Conservation (phyloP, 2,329 filamentous ascomycete genomes). For the Bipolaris cookei region DNA sequence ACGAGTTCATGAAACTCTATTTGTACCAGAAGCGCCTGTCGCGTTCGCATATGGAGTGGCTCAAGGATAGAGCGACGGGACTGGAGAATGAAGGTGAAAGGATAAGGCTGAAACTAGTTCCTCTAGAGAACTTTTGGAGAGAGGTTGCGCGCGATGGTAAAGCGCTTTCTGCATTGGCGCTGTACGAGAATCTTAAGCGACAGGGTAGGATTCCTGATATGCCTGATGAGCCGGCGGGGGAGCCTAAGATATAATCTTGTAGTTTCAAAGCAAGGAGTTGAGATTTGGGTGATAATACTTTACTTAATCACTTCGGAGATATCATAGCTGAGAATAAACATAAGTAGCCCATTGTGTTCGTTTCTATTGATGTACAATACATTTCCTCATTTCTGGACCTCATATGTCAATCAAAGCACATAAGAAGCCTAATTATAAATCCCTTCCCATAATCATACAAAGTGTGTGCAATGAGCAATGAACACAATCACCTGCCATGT, state of each 20-base stretch:
- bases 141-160: conserved; percentile 63
- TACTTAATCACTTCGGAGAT: too few species aligned
- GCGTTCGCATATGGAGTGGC: conserved; percentile 55
- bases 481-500: neutral
- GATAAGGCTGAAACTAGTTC: conserved; percentile 64
- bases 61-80: conserved; percentile 62
- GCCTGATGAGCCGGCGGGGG: conserved; percentile 22
- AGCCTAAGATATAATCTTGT: conserved; percentile 7
- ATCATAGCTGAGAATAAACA: neutral
- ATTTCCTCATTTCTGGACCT: neutral
- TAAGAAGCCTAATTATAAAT: neutral
- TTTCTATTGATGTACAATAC: neutral
- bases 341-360: neutral
- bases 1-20: conserved; percentile 65
- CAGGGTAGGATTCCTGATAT: conserved; percentile 52
- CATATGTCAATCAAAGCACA: neutral
- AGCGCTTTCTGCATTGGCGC: conserved; percentile 60
- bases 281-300: too few species aligned
- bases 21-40: conserved; percentile 61
- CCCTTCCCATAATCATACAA: neutral
- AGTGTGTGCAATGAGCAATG: neutral
- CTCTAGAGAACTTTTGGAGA: conserved; percentile 60
- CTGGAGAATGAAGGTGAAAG: conserved; percentile 63
- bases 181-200: conserved; percentile 60
- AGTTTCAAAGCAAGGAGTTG: too few species aligned